A percentile compares a stretch with the other conserved stretches of the same genome.
Conservation (phyloP, 2,329 filamentous ascomycete species). For the Fusarium papillatum region DNA sequence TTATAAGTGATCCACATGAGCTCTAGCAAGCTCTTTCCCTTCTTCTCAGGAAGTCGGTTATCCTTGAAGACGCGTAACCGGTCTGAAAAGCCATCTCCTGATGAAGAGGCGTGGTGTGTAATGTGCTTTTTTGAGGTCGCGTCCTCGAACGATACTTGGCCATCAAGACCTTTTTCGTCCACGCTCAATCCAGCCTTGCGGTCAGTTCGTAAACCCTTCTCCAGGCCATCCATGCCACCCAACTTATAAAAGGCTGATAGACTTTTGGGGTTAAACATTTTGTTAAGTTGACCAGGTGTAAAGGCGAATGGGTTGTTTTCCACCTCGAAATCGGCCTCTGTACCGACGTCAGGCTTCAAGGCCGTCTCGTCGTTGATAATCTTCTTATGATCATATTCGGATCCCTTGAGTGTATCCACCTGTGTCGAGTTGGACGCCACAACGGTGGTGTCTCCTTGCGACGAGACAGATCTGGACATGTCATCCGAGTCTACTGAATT, state of each 20-base stretch:
- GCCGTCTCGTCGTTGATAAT: conserved; percentile 78
- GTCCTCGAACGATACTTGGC: conserved; percentile 79
- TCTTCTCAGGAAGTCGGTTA: conserved; percentile 80
- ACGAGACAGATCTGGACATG: conserved; percentile 68
- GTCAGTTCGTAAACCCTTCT: conserved; percentile 83
- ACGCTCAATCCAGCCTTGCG: conserved; percentile 79
- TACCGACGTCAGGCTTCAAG: conserved; percentile 81
- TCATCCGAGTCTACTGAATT: conserved; percentile 80
- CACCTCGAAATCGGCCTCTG: conserved; percentile 81
- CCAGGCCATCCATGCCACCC: conserved; percentile 83
- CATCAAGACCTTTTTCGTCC: conserved; percentile 79
- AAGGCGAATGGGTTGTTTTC: conserved; percentile 89
- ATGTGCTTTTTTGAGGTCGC: conserved; percentile 60
- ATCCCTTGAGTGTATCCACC: conserved; percentile 54
- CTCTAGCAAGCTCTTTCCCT: conserved; percentile 79
- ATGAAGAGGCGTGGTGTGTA: conserved; percentile 25
- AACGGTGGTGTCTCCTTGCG: conserved; percentile 74
- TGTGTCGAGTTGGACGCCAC: conserved; percentile 59
- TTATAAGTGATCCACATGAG: conserved; percentile 89
- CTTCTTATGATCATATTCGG: conserved; percentile 61
- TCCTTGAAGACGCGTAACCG: conserved; percentile 79
- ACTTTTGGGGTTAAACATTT: conserved; percentile 92
- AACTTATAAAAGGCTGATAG: conserved; percentile 84
- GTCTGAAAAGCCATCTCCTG: conserved; percentile 63
- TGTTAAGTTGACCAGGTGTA: conserved; percentile 85